Evolutionary conservation across 805 yeast genomes (phyloP).

Genomic region (Zygoascus biomembranicola): DNA sequence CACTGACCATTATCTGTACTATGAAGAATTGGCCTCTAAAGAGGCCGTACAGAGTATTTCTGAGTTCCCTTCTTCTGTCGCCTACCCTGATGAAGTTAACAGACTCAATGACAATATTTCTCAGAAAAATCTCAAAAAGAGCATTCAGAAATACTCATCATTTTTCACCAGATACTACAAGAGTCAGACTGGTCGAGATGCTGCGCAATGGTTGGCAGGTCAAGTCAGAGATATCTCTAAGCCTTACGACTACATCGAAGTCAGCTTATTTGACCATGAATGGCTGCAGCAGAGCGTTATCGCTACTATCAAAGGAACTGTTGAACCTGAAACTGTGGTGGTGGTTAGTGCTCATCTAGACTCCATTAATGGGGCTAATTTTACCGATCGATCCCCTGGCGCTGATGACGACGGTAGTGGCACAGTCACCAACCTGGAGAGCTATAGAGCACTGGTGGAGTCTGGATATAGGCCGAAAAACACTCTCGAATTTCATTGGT

Average conservation of each 20-base stretch:
- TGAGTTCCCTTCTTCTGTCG: constrained; percentile 45
- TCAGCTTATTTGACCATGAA: constrained; percentile 48
- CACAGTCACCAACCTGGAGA: constrained; percentile 67
- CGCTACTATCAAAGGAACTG: constrained; percentile 42
- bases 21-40: constrained; percentile 2
- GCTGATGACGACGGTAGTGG: constrained; percentile 96
- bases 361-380: constrained; percentile 66
- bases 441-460: constrained; percentile 54
- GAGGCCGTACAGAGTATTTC: constrained; percentile 20
- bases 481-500: constrained; percentile 86
- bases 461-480: constrained; percentile 48
- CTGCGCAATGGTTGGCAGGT: constrained; percentile 61
- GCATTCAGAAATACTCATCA: constrained; percentile 54
- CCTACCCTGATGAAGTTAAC: constrained; percentile 33
- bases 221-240: constrained; percentile 33
- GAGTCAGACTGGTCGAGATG: constrained; percentile 56
- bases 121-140: constrained; percentile 38
- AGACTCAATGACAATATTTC: constrained; percentile 39
- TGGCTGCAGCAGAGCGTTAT: constrained; percentile 79
- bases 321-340: constrained; percentile 39
- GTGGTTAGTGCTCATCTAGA: constrained; percentile 92
- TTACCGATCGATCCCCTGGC: constrained; percentile 71
- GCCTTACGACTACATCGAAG: constrained; percentile 30
- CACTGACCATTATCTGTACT: constrained; percentile 34
- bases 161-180: constrained; percentile 74